Percentiles rank a stretch among this genome's conserved stretches.
Evolutionary conservation across 352 stramenopile genomes (phyloP).

Genomic region (Thraustochytrium sp.): DNA sequence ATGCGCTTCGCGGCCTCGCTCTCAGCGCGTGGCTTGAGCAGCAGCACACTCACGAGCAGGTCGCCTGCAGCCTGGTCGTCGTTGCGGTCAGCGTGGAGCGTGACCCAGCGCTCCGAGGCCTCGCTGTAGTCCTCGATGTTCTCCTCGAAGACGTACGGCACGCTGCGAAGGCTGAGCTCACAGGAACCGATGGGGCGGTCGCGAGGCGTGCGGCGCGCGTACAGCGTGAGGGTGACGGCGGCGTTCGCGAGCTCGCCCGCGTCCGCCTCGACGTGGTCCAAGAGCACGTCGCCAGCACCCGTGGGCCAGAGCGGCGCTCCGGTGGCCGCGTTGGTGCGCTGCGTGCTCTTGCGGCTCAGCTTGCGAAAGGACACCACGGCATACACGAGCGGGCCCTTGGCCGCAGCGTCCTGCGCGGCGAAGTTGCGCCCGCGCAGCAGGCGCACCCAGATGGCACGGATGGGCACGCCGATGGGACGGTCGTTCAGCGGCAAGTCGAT

Average conservation of each 20-base stretch:
- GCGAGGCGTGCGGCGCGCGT: background rate
- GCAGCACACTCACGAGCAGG: background rate
- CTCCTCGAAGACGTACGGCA: background rate
- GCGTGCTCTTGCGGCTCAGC: background rate
- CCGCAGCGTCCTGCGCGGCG: background rate
- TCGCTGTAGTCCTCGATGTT: background rate
- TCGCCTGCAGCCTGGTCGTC: background rate
- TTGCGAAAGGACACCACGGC: too few species aligned
- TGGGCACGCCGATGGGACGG: background rate
- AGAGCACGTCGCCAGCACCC: background rate
- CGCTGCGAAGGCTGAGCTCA: background rate
- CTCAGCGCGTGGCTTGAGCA: background rate
- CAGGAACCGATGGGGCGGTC: background rate
- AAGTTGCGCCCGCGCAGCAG: background rate
- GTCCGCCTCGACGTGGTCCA: background rate
- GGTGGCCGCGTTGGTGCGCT: background rate
- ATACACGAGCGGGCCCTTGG: background rate
- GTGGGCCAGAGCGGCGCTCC: background rate
- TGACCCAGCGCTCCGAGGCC: background rate
- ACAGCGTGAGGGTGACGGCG: background rate
- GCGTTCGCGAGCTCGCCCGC: background rate
- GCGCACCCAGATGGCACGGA: background rate
- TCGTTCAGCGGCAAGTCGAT: background rate
- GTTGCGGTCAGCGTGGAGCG: background rate
- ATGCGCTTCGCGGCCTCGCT: constrained; percentile 7